Percentiles rank a stretch among this genome's conserved stretches.
These are phyloP conservation scores for Paspalum vaginatum DNA, from an alignment of 176 grass and related monocot species.

Conservation along the genomic window DNA sequence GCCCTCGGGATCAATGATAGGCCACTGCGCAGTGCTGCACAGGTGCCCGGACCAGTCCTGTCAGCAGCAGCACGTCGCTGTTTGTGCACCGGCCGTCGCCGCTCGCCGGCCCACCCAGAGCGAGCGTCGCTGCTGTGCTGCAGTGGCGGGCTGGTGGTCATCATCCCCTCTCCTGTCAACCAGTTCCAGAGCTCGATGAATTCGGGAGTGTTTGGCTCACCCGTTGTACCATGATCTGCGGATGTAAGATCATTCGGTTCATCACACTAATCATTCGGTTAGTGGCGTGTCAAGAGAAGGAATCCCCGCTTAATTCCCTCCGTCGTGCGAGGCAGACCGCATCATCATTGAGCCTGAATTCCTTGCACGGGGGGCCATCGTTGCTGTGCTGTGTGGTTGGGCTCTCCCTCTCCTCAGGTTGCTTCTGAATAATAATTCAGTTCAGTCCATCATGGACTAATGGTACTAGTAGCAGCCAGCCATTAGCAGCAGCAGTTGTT, in stretches of 20 bases:
- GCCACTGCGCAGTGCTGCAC: slow-evolving; percentile 30
- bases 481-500: not conserved
- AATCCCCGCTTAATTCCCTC: not conserved
- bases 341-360: slow-evolving; percentile 33
- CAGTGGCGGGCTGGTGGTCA: too few relatives aligned
- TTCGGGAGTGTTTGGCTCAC: too few relatives aligned
- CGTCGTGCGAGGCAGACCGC: not conserved
- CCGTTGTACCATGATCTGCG: too few relatives aligned
- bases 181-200: slow-evolving; percentile 15
- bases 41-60: not conserved
- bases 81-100: too few relatives aligned
- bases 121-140: not conserved
- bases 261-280: slow-evolving; percentile 40
- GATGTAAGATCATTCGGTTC: too few relatives aligned
- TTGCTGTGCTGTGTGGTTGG: slow-evolving; percentile 7
- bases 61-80: slow-evolving; percentile 6
- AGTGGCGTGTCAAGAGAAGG: not conserved
- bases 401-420: slow-evolving; percentile 39
- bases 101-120: too few relatives aligned
- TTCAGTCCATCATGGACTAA: not conserved
- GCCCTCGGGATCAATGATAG: slow-evolving; percentile 23
- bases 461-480: not conserved
- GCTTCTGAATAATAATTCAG: slow-evolving; percentile 40
- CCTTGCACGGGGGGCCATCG: slow-evolving; percentile 17
- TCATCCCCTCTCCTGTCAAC: not conserved